Conservation (phyloP, 169 alveolate genomes). For the Toxoplasma gondii region DNA sequence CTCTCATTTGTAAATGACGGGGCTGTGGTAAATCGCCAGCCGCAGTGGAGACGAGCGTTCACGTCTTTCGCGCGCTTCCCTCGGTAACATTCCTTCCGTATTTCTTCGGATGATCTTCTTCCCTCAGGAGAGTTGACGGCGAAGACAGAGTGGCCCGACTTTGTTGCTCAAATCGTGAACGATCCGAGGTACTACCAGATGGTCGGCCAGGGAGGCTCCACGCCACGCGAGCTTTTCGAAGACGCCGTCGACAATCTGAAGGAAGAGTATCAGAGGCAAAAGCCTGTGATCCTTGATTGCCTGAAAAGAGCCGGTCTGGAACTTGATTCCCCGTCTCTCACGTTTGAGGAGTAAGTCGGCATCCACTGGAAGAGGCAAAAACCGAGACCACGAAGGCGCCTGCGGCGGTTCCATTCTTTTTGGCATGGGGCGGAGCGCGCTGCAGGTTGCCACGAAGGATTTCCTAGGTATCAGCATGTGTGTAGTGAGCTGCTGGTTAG, state of each 20-base stretch:
- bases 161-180: background rate
- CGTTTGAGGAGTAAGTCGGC: background rate
- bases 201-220: slow-evolving; percentile 74
- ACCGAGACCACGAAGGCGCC: background rate
- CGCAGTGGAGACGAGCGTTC: too few relatives aligned
- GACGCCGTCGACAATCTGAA: slow-evolving; percentile 68
- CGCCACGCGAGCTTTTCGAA: slow-evolving; percentile 73
- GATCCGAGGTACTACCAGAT: slow-evolving; percentile 32
- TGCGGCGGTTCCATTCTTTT: background rate
- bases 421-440: background rate
- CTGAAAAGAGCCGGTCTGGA: background rate
- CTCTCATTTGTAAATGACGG: too few relatives aligned
- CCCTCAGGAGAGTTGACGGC: slow-evolving; percentile 17
- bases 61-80: too few relatives aligned
- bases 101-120: too few relatives aligned
- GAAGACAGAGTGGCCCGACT: background rate
- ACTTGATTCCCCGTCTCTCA: background rate
- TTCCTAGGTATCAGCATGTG: too few relatives aligned
- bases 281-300: slow-evolving; percentile 37
- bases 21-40: too few relatives aligned
- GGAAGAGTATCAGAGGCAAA: slow-evolving; percentile 70
- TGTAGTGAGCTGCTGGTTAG: too few relatives aligned
- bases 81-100: too few relatives aligned
- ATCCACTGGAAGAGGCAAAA: background rate
- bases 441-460: too few relatives aligned